Conservation (phyloP, 768 basidiomycete genomes). For the Amylocystis lapponica region DNA sequence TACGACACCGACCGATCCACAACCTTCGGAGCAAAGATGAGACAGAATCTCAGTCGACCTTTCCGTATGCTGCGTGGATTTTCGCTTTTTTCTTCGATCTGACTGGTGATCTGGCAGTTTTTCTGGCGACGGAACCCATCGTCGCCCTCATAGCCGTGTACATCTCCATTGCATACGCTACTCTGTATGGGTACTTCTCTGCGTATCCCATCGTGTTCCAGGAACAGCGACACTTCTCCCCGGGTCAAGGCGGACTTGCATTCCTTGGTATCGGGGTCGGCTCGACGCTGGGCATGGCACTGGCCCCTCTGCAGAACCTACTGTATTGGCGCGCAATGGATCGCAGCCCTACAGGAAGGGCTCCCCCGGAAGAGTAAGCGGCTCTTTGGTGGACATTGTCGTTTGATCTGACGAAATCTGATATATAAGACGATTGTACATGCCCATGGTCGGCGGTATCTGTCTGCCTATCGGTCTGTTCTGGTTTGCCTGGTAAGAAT, state of each 20-base stretch:
- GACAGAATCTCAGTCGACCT: conserved; percentile 47
- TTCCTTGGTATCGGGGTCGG: conserved; percentile 64
- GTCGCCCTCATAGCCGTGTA: conserved; percentile 54
- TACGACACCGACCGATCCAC: conserved; percentile 42
- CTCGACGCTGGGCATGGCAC: conserved; percentile 41
- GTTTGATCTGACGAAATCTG: not conserved
- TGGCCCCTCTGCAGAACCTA: conserved; percentile 49
- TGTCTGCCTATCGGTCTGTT: conserved; percentile 54
- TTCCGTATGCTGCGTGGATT: conserved; percentile 34
- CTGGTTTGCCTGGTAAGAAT: conserved; percentile 61
- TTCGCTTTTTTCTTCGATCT: not conserved
- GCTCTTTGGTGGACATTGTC: not conserved
- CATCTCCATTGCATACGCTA: conserved; percentile 55
- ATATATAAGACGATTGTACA: conserved; percentile 45
- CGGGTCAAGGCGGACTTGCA: conserved; percentile 52
- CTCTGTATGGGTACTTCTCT: conserved; percentile 59
- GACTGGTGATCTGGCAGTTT: conserved; percentile 32
- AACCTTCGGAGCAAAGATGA: conserved; percentile 37
- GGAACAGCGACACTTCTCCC: conserved; percentile 43
- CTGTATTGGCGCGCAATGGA: conserved; percentile 47
- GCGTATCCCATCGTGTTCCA: conserved; percentile 58
- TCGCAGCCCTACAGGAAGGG: conserved; percentile 40
- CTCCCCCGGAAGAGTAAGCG: conserved; percentile 56
- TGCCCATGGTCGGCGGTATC: conserved; percentile 48
- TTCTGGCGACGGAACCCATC: conserved; percentile 60